phyloP scores from a whole-genome alignment of 129 eudicot species.

The Pulicaria dysenterica region DNA sequence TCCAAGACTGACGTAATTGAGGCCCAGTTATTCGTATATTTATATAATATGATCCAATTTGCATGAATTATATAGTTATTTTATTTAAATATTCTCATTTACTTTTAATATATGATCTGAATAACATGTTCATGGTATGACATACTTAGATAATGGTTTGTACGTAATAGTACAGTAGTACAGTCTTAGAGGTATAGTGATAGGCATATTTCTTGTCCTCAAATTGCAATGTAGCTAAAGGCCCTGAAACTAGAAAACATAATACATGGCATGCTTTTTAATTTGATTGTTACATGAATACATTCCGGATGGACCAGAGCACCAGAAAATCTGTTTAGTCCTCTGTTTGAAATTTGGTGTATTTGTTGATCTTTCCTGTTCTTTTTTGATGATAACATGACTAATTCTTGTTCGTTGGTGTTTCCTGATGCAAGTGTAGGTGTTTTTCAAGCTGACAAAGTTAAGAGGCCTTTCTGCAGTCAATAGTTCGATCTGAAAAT shows the following conservation, averaged over 20 bases:
- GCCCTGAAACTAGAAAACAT: slow-evolving; percentile 2
- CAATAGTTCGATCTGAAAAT: slow-evolving; percentile 29
- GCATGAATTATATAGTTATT: not conserved
- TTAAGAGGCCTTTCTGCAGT: slow-evolving; percentile 32
- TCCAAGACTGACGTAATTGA: not conserved
- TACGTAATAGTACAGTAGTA: not conserved
- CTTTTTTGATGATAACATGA: slow-evolving; percentile 15
- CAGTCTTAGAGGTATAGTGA: not conserved
- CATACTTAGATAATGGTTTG: not conserved
- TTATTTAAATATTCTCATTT: not conserved
- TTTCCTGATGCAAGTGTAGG: slow-evolving; percentile 39
- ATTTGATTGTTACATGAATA: not conserved
- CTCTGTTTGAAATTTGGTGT: slow-evolving; percentile 3
- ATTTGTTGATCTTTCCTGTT: not conserved
- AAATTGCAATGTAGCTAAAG: not conserved
- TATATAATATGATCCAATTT: not conserved
- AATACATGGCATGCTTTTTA: slow-evolving; percentile 8
- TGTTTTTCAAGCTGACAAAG: slow-evolving; percentile 42
- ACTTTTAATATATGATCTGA: not conserved
- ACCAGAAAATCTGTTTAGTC: not conserved
- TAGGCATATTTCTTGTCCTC: not conserved
- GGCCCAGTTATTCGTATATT: not conserved
- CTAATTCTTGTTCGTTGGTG: slow-evolving; percentile 11
- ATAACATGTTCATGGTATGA: slow-evolving; percentile 5
- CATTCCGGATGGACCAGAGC: not conserved